Percentiles rank a stretch among this genome's conserved stretches.
Conservation (phyloP, 495 filamentous ascomycete species). For the Annulohypoxylon bovei region DNA sequence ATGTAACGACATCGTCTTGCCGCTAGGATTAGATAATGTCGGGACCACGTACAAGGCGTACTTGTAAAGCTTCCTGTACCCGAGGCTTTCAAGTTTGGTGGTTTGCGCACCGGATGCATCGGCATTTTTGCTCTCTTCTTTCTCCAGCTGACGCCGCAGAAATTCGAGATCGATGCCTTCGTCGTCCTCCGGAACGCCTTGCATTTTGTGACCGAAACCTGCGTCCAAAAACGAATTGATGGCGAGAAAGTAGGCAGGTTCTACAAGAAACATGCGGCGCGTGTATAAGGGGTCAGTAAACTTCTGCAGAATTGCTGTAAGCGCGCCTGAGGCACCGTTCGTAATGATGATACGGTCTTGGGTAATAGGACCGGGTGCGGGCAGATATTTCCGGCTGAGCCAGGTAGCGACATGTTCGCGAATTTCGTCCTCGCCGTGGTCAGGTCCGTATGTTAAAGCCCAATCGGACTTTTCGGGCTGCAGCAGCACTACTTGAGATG, state of each 20-base stretch:
- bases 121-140: constrained; percentile 47
- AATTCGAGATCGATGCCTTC: constrained; percentile 71
- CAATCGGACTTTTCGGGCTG: constrained; percentile 59
- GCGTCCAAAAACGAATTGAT: constrained; percentile 76
- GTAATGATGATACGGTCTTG: constrained; percentile 74
- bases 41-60: constrained; percentile 81
- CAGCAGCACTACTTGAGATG: constrained; percentile 63
- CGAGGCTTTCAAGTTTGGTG: constrained; percentile 30
- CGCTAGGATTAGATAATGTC: constrained; percentile 79
- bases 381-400: constrained; percentile 70
- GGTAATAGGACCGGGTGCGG: constrained; percentile 49
- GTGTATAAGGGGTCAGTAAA: constrained; percentile 80
- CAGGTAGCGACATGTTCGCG: constrained; percentile 69
- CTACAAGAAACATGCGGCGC: constrained; percentile 74
- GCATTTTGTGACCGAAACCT: constrained; percentile 65
- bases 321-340: constrained; percentile 73
- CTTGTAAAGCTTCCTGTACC: constrained; percentile 70
- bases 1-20: constrained; percentile 70
- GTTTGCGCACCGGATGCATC: neutral
- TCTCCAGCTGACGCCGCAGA: constrained; percentile 56
- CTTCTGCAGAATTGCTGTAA: constrained; percentile 71
- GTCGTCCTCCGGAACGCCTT: constrained; percentile 72
- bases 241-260: constrained; percentile 78
- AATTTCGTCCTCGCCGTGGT: constrained; percentile 70
- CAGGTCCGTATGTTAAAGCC: constrained; percentile 75